Percentiles rank a stretch among this genome's conserved stretches.
Conservation (phyloP, 257 asterid species). For the Penstemon barbatus region DNA sequence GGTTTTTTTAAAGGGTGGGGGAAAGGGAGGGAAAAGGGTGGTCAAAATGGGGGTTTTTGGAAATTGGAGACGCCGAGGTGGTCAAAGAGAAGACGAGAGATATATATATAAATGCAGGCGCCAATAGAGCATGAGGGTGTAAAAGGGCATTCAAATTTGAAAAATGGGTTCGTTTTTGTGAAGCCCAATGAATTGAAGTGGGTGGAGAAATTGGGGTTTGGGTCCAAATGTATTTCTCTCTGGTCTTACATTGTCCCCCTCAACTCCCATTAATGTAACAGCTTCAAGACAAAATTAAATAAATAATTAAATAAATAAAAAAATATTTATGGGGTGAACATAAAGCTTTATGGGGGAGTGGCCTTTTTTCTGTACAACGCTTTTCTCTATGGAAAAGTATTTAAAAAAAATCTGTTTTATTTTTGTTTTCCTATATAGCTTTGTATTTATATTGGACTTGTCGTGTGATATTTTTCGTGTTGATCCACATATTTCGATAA, state of each 20-base stretch:
- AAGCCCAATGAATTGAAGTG: slow-evolving; percentile 51
- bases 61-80: slow-evolving; percentile 61
- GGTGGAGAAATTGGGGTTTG: slow-evolving; percentile 30
- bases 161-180: slow-evolving; percentile 38
- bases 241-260: slow-evolving; percentile 24
- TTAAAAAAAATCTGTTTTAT: too few relatives aligned
- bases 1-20: slow-evolving; percentile 32
- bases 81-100: slow-evolving; percentile 68
- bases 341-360: slow-evolving; percentile 18
- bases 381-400: neutral
- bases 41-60: slow-evolving; percentile 59
- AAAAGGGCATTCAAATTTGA: slow-evolving; percentile 66
- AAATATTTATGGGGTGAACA: too few relatives aligned
- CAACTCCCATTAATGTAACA: slow-evolving; percentile 38
- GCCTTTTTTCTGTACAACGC: neutral
- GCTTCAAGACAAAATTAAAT: slow-evolving; percentile 51
- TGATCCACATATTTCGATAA: too few relatives aligned
- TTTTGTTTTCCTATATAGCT: too few relatives aligned
- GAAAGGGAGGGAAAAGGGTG: slow-evolving; percentile 43
- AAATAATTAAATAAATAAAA: neutral
- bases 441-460: too few relatives aligned
- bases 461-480: too few relatives aligned
- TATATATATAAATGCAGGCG: slow-evolving; percentile 47
- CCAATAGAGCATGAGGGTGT: slow-evolving; percentile 43
- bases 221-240: slow-evolving; percentile 24